Conservation (phyloP, 2,329 filamentous ascomycete species). For the Stenocarpella maydis region DNA sequence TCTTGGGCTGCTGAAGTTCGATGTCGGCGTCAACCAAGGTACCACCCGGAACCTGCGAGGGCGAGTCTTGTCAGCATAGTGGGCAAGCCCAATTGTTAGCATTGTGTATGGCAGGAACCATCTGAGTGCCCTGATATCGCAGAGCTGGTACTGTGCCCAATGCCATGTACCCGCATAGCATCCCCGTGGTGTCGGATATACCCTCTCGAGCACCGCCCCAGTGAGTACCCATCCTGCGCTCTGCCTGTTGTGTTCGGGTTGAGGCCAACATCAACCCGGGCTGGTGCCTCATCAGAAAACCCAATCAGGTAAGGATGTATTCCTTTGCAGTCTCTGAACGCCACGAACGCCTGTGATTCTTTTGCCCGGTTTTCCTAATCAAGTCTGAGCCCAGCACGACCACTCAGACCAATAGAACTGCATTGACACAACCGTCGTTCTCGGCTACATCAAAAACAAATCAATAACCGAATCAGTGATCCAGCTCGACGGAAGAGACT, state of each 20-base stretch:
- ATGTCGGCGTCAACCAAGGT: no score
- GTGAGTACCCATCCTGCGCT: not conserved
- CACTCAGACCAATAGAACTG: conserved; percentile 41
- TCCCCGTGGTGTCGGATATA: not conserved
- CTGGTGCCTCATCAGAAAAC: no score
- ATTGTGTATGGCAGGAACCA: not conserved
- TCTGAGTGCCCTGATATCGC: not conserved
- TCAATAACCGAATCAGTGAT: no score
- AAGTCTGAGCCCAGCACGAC: not conserved
- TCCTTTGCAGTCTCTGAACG: not conserved
- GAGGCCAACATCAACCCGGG: not conserved
- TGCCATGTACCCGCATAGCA: not conserved
- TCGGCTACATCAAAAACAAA: conserved; percentile 41
- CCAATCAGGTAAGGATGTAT: not conserved
- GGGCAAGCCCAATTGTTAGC: not conserved
- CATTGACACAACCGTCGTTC: conserved; percentile 45
- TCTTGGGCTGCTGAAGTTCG: not conserved
- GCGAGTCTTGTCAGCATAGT: no score
- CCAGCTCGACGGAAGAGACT: no score
- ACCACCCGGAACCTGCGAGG: not conserved
- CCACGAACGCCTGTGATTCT: conserved; percentile 29
- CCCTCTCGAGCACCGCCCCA: not conserved
- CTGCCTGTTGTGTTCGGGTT: not conserved
- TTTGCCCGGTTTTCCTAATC: not conserved
- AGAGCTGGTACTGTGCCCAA: not conserved